phyloP scores from a whole-genome alignment of 768 basidiomycete species.

The Boletus rubropictus region DNA sequence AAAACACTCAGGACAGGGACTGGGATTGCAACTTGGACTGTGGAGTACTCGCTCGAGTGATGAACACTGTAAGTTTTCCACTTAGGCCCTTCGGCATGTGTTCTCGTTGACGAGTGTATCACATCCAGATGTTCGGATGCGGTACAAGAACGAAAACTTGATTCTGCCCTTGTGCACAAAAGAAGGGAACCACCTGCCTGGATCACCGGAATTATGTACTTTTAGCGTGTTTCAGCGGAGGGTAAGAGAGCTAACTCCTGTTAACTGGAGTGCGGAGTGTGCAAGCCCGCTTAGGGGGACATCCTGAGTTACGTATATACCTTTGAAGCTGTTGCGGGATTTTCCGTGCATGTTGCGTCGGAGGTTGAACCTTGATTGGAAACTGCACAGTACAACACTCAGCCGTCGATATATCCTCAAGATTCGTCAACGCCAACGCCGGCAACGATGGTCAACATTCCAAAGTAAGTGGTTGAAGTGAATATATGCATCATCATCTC shows the following conservation, averaged over 20 bases:
- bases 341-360: neutral
- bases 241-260: conserved; percentile 59
- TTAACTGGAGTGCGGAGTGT: conserved; percentile 65
- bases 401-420: conserved; percentile 10
- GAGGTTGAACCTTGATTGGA: conserved; percentile 16
- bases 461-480: conserved; percentile 58
- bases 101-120: neutral
- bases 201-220: conserved; percentile 70
- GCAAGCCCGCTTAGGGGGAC: neutral
- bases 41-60: conserved; percentile 25
- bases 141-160: conserved; percentile 67
- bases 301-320: too few species aligned
- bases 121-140: conserved; percentile 58
- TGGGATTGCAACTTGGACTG: conserved; percentile 37
- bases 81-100: neutral
- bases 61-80: conserved; percentile 39
- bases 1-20: conserved; percentile 3
- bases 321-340: neutral
- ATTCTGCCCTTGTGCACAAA: conserved; percentile 58
- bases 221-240: conserved; percentile 56
- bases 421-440: conserved; percentile 22
- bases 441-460: conserved; percentile 83
- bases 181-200: conserved; percentile 60
- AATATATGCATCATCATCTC: conserved; percentile 7
- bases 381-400: conserved; percentile 26